Base-by-base conservation (phyloP, 768 basidiomycete species). In the Cystofilobasidium ferigula region DNA sequence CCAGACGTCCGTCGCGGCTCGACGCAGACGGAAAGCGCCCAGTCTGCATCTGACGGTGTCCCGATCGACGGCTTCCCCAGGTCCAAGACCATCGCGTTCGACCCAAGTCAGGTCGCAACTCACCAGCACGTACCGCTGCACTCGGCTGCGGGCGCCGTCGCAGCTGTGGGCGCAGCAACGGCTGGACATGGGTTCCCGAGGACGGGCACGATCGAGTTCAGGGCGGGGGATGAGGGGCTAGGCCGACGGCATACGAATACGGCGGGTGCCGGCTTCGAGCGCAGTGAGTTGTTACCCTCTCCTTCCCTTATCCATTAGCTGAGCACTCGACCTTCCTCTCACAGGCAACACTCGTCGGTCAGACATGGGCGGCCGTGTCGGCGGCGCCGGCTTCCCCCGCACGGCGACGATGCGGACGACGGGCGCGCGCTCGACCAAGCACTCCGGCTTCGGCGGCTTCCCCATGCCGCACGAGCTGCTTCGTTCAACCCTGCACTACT, bases 401-500 rank as follows among this genome's bases (percentile, higher is more conserved):
- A 72, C 73, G 10, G 70, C 71, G 56, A 73, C 73, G 6, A 57
- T 72, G 7, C 72, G 73, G 18, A 74, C 75, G 4, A 69, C 70
- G 12, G 34, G 34, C 6, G 67, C 54, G 3, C 51, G 51, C 13
- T 34, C 69, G 6, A 63, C 72, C 7, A 71, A 70, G 34, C 32
- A 74, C 22, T 69, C 67, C n/a, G 73, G 73, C 16, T 77, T 75
- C 61, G 76, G 76, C 35, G 76, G 76, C 26, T 77, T 77, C 62
- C 76, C 76, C 0, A 77, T 74, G 22, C 76, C 76, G 3, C 63
- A 75, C 40, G 66, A 73, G 28, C 63, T 78, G 22, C 64, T 85
- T 16, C 80, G 77, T 3, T 74, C 72, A 13, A 67, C 86, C 1
- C 76, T 89, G 34, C 69, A 77, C 13, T 77, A 77, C 30, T 74